These are phyloP conservation scores for Gossypium raimondii DNA, from an alignment of 345 rosid genomes.

Conservation along the genomic window DNA sequence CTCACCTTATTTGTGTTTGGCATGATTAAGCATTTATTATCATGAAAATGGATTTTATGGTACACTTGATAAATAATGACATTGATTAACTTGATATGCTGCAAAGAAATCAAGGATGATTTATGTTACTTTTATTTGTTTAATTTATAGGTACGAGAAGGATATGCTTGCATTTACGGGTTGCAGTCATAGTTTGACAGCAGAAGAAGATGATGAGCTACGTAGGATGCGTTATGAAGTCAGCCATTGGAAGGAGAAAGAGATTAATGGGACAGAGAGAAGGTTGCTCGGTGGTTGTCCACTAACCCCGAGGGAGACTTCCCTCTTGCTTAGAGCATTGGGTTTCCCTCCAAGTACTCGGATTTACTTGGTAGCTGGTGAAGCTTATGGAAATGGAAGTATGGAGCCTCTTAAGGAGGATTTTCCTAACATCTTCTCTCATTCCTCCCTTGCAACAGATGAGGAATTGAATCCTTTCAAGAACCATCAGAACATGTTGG, in stretches of 20 bases:
- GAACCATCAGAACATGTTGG: constrained; percentile 89
- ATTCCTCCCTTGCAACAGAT: constrained; percentile 66
- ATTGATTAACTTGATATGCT: neutral
- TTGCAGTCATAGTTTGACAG: constrained; percentile 79
- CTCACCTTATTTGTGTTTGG: neutral
- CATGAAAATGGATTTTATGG: neutral
- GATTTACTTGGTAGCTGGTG: constrained; percentile 95
- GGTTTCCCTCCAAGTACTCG: constrained; percentile 72
- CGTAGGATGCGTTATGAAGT: constrained; percentile 76
- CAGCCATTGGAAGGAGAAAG: constrained; percentile 17
- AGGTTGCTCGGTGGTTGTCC: constrained; percentile 92
- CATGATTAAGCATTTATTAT: neutral
- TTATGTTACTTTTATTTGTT: neutral
- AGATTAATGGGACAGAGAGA: constrained; percentile 65
- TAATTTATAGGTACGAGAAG: constrained; percentile 68
- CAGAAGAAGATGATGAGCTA: constrained; percentile 81
- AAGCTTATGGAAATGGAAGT: constrained; percentile 80
- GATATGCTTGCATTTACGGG: constrained; percentile 99
- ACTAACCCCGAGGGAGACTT: constrained; percentile 87
- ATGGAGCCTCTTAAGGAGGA: constrained; percentile 69
- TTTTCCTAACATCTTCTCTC: constrained; percentile 75
- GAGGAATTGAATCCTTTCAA: constrained; percentile 59
- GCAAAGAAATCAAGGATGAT: neutral
- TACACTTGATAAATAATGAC: neutral
- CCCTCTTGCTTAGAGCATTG: constrained; percentile 73